phyloP scores from a whole-genome alignment of 768 basidiomycete species.

The Mycena olivaceomarginata region DNA sequence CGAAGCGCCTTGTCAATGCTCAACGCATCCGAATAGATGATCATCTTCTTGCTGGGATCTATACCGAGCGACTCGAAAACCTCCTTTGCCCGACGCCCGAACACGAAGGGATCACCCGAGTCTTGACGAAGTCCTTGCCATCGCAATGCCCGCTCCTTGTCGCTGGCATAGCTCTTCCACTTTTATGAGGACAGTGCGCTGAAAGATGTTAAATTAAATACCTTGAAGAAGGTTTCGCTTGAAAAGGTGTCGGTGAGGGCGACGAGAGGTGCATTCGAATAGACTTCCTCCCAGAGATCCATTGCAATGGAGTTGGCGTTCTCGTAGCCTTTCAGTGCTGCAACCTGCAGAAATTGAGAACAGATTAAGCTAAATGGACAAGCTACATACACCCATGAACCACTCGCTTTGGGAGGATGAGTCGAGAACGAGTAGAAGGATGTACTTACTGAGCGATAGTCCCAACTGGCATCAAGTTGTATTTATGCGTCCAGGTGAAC shows the following conservation, averaged over 20 bases:
- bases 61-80: constrained; percentile 85
- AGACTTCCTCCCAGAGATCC: constrained; percentile 91
- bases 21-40: constrained; percentile 92
- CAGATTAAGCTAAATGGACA: constrained; percentile 19
- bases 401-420: constrained; percentile 77
- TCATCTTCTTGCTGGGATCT: constrained; percentile 76
- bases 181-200: constrained; percentile 15
- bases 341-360: constrained; percentile 71
- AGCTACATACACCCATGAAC: constrained; percentile 87
- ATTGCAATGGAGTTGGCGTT: constrained; percentile 84
- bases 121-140: constrained; percentile 96
- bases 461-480: constrained; percentile 80
- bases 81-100: constrained; percentile 83
- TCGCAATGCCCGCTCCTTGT: constrained; percentile 76
- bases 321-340: constrained; percentile 90
- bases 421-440: constrained; percentile 33
- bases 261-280: constrained; percentile 74
- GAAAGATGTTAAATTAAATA: constrained; percentile 44
- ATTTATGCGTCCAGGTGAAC: constrained; percentile 90
- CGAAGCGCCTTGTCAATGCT: constrained; percentile 81
- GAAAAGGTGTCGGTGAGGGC: constrained; percentile 98
- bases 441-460: constrained; percentile 89
- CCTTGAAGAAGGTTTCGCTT: constrained; percentile 89
- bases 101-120: constrained; percentile 92
- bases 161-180: constrained; percentile 72